phyloP scores from a whole-genome alignment of 768 basidiomycete genomes.

The Mycena haematopus region DNA sequence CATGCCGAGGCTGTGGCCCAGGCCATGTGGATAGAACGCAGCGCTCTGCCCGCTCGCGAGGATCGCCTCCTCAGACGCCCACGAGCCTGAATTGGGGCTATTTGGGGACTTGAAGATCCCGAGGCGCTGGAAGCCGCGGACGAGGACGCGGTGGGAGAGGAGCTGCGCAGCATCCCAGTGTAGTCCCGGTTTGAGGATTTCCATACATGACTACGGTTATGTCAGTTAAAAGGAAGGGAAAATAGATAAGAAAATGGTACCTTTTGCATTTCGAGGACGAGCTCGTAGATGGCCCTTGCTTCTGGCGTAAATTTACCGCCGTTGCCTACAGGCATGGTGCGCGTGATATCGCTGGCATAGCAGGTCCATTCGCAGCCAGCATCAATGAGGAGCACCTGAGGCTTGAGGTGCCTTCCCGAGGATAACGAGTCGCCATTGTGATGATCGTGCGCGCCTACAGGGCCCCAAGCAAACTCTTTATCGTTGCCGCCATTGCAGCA shows the following conservation, averaged over 20 bases:
- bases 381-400: slow-evolving; percentile 88
- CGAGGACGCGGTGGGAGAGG: slow-evolving; percentile 81
- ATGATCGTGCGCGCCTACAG: slow-evolving; percentile 61
- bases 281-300: slow-evolving; percentile 81
- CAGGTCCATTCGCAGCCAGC: slow-evolving; percentile 89
- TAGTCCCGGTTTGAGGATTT: slow-evolving; percentile 71
- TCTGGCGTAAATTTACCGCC: slow-evolving; percentile 87
- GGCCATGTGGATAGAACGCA: slow-evolving; percentile 95
- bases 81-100: slow-evolving; percentile 54
- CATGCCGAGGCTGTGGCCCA: slow-evolving; percentile 89
- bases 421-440: slow-evolving; percentile 57
- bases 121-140: slow-evolving; percentile 79
- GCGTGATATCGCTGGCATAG: slow-evolving; percentile 64
- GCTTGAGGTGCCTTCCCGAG: slow-evolving; percentile 51
- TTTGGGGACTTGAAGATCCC: slow-evolving; percentile 80
- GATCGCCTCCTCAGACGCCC: slow-evolving; percentile 72
- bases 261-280: slow-evolving; percentile 91
- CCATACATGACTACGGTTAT: slow-evolving; percentile 67
- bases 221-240: not conserved
- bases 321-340: slow-evolving; percentile 93
- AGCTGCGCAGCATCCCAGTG: slow-evolving; percentile 93
- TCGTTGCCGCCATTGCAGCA: slow-evolving; percentile 78
- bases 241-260: slow-evolving; percentile 41
- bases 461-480: slow-evolving; percentile 85
- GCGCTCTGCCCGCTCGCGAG: slow-evolving; percentile 77